Conservation (phyloP, 1,139 yeast species). For the Cylindricascospora bacillispora region DNA sequence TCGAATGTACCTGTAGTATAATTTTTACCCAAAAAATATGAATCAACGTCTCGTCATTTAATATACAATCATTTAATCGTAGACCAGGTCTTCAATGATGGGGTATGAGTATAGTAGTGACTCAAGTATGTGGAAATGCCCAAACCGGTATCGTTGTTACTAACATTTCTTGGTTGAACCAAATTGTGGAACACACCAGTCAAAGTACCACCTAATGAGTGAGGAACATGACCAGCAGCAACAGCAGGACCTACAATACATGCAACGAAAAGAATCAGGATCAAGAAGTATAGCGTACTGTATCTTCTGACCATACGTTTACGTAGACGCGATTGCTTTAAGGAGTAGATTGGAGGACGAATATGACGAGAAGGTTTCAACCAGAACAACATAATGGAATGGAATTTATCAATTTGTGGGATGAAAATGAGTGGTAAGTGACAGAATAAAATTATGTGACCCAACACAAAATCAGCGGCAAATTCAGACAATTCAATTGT, state of each 20-base stretch:
- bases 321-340: conserved; percentile 94
- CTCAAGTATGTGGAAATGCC: conserved; percentile 39
- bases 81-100: conserved; percentile 45
- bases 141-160: conserved; percentile 73
- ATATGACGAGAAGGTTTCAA: conserved; percentile 95
- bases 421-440: conserved; percentile 79
- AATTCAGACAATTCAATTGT: conserved; percentile 88
- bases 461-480: conserved; percentile 91
- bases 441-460: conserved; percentile 75
- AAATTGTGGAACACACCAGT: conserved; percentile 53
- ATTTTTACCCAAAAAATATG: too few relatives aligned
- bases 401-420: conserved; percentile 95
- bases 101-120: conserved; percentile 42
- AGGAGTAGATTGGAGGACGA: conserved; percentile 95
- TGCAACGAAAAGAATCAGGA: conserved; percentile 58
- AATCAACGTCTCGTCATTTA: too few relatives aligned
- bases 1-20: too few relatives aligned
- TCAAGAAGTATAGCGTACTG: conserved; percentile 63
- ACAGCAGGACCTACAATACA: conserved; percentile 89
- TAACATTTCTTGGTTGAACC: conserved; percentile 76
- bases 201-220: conserved; percentile 27
- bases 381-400: conserved; percentile 98
- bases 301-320: conserved; percentile 98
- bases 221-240: conserved; percentile 37
- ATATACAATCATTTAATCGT: conserved; percentile 45